Percentiles rank a stretch among this genome's conserved stretches.
Evolutionary conservation across 2,329 filamentous ascomycete genomes (phyloP).

Genomic region (Neofusicoccum ribis): DNA sequence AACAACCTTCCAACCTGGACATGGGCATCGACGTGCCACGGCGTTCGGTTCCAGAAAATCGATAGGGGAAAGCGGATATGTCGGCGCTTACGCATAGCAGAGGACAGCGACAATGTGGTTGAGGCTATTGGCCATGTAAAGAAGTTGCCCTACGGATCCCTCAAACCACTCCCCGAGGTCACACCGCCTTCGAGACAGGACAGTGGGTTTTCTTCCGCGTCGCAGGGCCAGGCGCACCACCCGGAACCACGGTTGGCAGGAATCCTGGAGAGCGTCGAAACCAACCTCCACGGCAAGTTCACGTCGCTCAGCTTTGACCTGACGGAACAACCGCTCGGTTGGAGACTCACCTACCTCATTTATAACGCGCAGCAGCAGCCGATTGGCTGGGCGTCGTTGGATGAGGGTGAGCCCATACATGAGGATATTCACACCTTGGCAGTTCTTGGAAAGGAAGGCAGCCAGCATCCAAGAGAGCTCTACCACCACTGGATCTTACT

Average conservation of each 20-base stretch:
- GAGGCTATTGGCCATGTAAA: conserved; percentile 3
- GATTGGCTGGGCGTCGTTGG: conserved; percentile 24
- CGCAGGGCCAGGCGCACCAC: not conserved
- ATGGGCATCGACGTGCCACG: conserved; percentile 26
- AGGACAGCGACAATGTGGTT: not conserved
- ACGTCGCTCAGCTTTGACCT: conserved; percentile 3
- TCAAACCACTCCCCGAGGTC: not conserved
- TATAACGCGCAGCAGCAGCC: not conserved
- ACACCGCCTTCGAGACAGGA: not conserved
- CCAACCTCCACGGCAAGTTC: not conserved
- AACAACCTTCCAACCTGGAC: conserved; percentile 26
- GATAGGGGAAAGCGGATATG: conserved; percentile 25
- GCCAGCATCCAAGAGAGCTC: not conserved
- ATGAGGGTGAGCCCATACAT: conserved; percentile 19
- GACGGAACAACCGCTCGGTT: conserved; percentile 8
- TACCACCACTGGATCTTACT: conserved; percentile 23
- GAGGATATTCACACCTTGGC: conserved; percentile 20
- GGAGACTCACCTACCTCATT: conserved; percentile 3
- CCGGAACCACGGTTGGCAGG: not conserved
- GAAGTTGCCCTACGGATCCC: not conserved
- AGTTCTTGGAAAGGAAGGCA: conserved; percentile 21
- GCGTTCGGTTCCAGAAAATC: conserved; percentile 26
- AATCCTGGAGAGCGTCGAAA: not conserved
- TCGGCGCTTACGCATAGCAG: conserved; percentile 21
- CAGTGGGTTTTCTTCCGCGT: not conserved